Conservation (phyloP, 257 asterid genomes). For the Echium plantagineum region DNA sequence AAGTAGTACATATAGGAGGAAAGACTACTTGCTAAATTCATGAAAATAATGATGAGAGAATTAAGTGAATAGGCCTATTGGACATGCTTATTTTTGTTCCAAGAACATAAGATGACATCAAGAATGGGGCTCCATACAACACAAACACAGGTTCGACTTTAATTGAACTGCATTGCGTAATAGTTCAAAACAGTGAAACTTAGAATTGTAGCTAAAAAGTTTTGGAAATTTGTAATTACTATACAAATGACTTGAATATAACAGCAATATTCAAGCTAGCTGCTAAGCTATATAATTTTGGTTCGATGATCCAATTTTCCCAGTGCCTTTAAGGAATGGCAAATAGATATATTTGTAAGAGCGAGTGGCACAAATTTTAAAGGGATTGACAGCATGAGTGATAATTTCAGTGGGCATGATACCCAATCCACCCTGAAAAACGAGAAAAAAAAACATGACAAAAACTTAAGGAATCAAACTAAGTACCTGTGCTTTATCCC, state of each 20-base stretch:
- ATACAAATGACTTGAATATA: neutral
- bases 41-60: neutral
- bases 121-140: neutral
- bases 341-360: too few species aligned
- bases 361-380: neutral
- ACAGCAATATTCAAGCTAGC: too few species aligned
- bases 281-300: neutral
- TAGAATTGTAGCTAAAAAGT: neutral
- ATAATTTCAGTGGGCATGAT: too few species aligned
- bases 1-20: neutral
- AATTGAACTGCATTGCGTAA: neutral
- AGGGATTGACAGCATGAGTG: neutral
- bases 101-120: neutral
- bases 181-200: neutral
- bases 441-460: neutral
- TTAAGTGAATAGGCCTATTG: neutral
- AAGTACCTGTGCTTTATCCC: slow-evolving; percentile 80
- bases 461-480: slow-evolving; percentile 1
- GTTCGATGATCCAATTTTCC: neutral
- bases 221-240: neutral
- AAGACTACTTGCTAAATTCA: neutral
- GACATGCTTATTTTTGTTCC: neutral
- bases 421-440: neutral
- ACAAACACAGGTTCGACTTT: too few species aligned
- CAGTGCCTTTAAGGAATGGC: too few species aligned